Base-by-base conservation (phyloP, 1,139 yeast genomes). In the Diutina ranongensis region DNA sequence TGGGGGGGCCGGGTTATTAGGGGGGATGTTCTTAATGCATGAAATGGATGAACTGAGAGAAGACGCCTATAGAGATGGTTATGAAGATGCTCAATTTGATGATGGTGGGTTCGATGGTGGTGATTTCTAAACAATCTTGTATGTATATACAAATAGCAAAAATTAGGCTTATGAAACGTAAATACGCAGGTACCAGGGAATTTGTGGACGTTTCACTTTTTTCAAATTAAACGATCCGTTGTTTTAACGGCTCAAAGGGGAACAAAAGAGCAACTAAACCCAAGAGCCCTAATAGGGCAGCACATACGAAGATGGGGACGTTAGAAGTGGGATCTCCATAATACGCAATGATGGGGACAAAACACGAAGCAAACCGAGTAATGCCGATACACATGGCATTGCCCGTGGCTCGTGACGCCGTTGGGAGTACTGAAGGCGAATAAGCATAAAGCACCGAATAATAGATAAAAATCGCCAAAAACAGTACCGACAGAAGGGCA, bases 401-500 rank as follows among this genome's bases (percentile, higher is more conserved):
- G 15, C 82, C 82, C 0, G 82, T 76, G 3, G 76, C 76, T 52
- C 83, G 61, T 20, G 76, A 76, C 18, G 63, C 60, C 1, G 80
- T 65, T 1, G 82, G 82, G 57, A 77, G 65, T 33, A 74, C 76
- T 56, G 77, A 83, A 0, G 82, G 81, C 1, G 80, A 72, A 50
- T 72, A 76, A 1, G 80, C 81, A 55, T 72, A 77, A 42, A 77
- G 61, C 45, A 70, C 69, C 0, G 78, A 78, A 53, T 73, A 76
- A 59, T 76, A 76, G 46, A 76, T 64, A 56, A 75, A 72, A 50
- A 74, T 60, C 47, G 72, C 63, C 94, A 92, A 92, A 78, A 94
- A 92, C 36, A 98, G 98, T 64, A 94, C 98, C 3, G 97, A 88
- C 15, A 96, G 83, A 56, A 88, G 74, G 10, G 97, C 89, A 49